Evolutionary conservation across 768 basidiomycete species (phyloP).

Genomic region (Dioszegia aurantiaca): DNA sequence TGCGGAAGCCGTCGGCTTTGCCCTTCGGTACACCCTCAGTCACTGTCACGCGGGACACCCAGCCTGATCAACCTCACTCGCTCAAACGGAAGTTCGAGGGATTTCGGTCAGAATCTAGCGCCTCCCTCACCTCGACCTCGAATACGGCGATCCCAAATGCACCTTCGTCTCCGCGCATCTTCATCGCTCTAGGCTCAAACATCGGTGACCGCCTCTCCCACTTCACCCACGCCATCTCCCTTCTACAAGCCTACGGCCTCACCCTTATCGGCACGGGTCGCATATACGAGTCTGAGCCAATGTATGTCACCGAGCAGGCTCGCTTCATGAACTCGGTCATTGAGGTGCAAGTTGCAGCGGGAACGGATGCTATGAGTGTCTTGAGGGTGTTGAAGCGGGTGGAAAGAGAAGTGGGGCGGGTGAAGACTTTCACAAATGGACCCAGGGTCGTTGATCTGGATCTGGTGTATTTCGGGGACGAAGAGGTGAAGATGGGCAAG

Average conservation of each 20-base stretch:
- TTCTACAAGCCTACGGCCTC: constrained; percentile 59
- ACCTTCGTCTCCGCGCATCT: constrained; percentile 53
- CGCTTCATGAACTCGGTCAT: constrained; percentile 59
- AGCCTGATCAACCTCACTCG: constrained; percentile 21
- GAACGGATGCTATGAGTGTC: constrained; percentile 60
- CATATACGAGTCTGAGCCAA: constrained; percentile 87
- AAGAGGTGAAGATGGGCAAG: constrained; percentile 61
- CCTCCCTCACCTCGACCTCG: not conserved
- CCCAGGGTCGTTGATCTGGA: constrained; percentile 89
- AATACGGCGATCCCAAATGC: too few relatives aligned
- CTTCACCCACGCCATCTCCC: constrained; percentile 70
- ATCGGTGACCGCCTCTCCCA: constrained; percentile 80
- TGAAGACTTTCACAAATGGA: constrained; percentile 74
- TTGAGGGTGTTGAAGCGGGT: constrained; percentile 68
- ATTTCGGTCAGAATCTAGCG: not conserved
- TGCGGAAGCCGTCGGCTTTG: constrained; percentile 70
- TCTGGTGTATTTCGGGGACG: constrained; percentile 69
- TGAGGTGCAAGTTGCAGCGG: constrained; percentile 65
- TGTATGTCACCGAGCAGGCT: constrained; percentile 92
- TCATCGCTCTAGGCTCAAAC: constrained; percentile 84
- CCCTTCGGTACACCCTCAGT: constrained; percentile 69
- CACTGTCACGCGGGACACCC: constrained; percentile 56
- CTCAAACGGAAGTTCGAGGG: not conserved
- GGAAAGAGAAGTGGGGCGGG: constrained; percentile 72
- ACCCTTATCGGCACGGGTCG: constrained; percentile 62